Evolutionary conservation across 225 moss, liverwort and hornwort genomes (phyloP).

Genomic region (Pseudisothecium myosuroides): DNA sequence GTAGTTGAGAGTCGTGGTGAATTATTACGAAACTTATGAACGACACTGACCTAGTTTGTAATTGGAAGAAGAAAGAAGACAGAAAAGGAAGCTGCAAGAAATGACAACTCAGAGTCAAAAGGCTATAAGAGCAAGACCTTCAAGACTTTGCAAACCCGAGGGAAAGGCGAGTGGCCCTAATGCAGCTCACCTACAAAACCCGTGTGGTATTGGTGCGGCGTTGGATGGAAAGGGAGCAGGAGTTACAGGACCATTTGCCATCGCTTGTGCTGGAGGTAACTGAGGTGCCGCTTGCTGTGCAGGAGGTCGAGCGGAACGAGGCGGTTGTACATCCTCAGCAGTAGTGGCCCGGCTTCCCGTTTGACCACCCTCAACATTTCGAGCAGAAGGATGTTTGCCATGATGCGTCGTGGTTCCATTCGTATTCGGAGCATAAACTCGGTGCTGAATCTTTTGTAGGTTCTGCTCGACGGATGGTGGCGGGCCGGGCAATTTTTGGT

Average conservation of each 20-base stretch:
- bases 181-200: slow-evolving; percentile 80
- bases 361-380: slow-evolving; percentile 34
- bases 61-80: background rate
- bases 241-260: slow-evolving; percentile 52
- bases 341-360: slow-evolving; percentile 28
- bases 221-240: slow-evolving; percentile 47
- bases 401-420: slow-evolving; percentile 53
- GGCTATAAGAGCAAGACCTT: background rate
- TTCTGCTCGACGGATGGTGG: slow-evolving; percentile 87
- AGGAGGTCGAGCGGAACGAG: slow-evolving; percentile 48
- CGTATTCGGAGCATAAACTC: slow-evolving; percentile 77
- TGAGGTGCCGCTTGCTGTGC: slow-evolving; percentile 38
- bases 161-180: background rate
- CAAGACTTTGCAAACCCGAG: background rate
- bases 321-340: slow-evolving; percentile 41
- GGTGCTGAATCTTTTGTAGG: slow-evolving; percentile 79
- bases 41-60: background rate
- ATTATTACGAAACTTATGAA: background rate
- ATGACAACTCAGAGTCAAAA: background rate
- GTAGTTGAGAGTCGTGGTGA: background rate
- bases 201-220: slow-evolving; percentile 69
- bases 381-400: slow-evolving; percentile 49
- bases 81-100: background rate
- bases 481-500: slow-evolving; percentile 79
- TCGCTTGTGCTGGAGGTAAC: slow-evolving; percentile 41